Percentiles rank a stretch among this genome's conserved stretches.
Conservation (phyloP, 345 rosid species). For the Cardamine occulta region DNA sequence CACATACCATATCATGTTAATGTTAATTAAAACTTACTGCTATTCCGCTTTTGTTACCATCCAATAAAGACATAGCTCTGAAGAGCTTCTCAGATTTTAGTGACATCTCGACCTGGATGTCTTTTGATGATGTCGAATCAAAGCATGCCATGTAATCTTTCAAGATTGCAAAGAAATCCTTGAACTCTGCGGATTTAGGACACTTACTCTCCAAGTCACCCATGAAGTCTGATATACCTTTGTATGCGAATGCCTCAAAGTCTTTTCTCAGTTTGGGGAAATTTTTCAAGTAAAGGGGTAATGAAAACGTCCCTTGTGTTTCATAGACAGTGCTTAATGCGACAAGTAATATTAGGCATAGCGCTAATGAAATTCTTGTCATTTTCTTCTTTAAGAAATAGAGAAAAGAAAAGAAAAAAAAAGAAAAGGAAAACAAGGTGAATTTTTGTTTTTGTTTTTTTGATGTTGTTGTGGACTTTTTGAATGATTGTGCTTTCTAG, state of each 20-base stretch:
- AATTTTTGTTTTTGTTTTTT: neutral
- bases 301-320: slow-evolving; percentile 28
- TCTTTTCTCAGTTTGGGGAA: slow-evolving; percentile 32
- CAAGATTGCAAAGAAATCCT: too few relatives aligned
- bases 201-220: too few relatives aligned
- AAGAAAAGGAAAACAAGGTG: neutral
- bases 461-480: neutral
- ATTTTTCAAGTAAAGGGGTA: slow-evolving; percentile 12
- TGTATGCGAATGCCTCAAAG: slow-evolving; percentile 12
- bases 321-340: slow-evolving; percentile 22
- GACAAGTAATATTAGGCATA: slow-evolving; percentile 25
- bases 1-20: too few relatives aligned
- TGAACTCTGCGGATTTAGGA: too few relatives aligned
- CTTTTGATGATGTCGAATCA: too few relatives aligned
- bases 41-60: too few relatives aligned
- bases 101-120: neutral
- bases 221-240: slow-evolving; percentile 9
- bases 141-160: too few relatives aligned
- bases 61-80: too few relatives aligned
- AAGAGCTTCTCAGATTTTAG: too few relatives aligned
- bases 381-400: slow-evolving; percentile 6
- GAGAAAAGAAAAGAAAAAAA: neutral
- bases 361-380: slow-evolving; percentile 9
- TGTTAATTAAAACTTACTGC: too few relatives aligned
- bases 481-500: neutral